Conservation (phyloP, 768 basidiomycete genomes). For the Coprinopsis strossmayeri region DNA sequence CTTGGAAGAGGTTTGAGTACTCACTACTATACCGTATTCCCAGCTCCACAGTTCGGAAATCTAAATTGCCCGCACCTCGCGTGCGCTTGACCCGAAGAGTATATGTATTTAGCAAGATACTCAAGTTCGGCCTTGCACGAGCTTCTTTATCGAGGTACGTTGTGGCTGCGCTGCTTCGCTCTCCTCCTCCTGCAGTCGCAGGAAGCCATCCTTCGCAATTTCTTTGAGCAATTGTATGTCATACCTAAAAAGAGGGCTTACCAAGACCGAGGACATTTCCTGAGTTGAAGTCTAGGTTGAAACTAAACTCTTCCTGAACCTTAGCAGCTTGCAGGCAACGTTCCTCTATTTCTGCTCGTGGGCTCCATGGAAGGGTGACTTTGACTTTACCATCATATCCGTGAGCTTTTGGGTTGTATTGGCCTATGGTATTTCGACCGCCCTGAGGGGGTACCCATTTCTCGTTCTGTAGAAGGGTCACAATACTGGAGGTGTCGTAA, state of each 20-base stretch:
- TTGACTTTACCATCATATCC: constrained; percentile 24
- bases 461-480: no score
- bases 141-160: constrained; percentile 21
- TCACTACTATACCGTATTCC: not conserved
- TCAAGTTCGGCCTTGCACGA: constrained; percentile 21
- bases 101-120: constrained; percentile 23
- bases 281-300: constrained; percentile 22
- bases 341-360: constrained; percentile 21
- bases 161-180: constrained; percentile 25
- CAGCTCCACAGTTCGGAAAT: not conserved
- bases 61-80: not conserved
- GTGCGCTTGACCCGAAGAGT: constrained; percentile 17
- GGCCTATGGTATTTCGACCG: constrained; percentile 27
- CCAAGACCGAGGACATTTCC: constrained; percentile 26
- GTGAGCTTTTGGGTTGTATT: constrained; percentile 31
- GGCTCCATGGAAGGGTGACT: constrained; percentile 26
- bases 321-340: constrained; percentile 21
- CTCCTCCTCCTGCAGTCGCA: constrained; percentile 19
- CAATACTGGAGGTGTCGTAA: no score
- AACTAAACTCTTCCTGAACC: constrained; percentile 20
- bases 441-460: constrained; percentile 28
- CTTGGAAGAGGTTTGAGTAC: not conserved
- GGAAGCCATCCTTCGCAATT: constrained; percentile 20
- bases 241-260: no score
- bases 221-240: no score